These are phyloP conservation scores for cucumber (Cucumis sativus) DNA, from an alignment of 306 rosid species.

Conservation along the genomic window DNA sequence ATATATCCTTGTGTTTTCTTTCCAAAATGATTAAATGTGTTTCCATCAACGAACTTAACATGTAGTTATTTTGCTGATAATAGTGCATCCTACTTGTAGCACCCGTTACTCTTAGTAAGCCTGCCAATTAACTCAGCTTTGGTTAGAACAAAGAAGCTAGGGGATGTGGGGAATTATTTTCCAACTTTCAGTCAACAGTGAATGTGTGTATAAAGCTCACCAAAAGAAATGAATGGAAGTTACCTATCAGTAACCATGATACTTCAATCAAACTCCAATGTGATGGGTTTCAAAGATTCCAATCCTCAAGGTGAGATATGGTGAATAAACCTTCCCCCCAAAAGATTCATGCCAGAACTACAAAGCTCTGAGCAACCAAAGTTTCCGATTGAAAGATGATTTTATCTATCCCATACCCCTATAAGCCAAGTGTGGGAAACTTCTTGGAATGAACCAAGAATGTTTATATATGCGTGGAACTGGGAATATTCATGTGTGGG, in stretches of 20 bases:
- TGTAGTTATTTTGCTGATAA: not conserved
- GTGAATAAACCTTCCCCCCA: not conserved
- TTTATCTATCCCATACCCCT: not conserved
- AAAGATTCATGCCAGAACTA: not conserved
- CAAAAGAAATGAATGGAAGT: not conserved
- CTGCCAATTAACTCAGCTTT: not conserved
- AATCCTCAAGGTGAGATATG: not conserved
- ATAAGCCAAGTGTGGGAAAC: not conserved
- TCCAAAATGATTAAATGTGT: not conserved
- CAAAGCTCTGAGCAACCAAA: not conserved
- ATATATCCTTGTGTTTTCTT: not conserved
- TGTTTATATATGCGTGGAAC: not conserved
- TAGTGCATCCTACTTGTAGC: not conserved
- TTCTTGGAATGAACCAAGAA: not conserved
- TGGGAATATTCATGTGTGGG: not conserved
- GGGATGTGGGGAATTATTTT: not conserved
- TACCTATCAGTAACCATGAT: not conserved
- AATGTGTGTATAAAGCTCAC: not conserved
- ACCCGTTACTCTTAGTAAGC: not conserved
- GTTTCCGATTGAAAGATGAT: not conserved
- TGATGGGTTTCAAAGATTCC: not conserved
- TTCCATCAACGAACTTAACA: not conserved
- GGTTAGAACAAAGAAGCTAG: not conserved
- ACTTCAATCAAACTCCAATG: not conserved
- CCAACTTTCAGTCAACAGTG: not conserved